Conservation (phyloP, 305 asterid species). For the Striga hermonthica region DNA sequence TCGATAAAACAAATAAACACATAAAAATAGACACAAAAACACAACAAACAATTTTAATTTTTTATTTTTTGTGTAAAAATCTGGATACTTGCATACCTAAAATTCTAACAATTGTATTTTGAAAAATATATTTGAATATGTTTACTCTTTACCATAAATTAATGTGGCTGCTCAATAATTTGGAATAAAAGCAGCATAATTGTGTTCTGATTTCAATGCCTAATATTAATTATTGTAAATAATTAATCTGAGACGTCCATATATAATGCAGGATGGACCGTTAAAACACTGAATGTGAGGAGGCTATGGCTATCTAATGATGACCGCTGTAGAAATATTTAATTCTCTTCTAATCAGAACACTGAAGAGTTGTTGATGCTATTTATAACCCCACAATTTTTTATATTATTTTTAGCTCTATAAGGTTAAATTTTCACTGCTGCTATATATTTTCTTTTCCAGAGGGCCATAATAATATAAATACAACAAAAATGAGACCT, state of each 20-base stretch:
- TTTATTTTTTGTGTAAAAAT: no score
- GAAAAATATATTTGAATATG: no score
- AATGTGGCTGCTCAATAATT: background rate
- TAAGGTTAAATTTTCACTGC: background rate
- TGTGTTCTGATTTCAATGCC: background rate
- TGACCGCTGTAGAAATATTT: background rate
- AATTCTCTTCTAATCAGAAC: conserved; percentile 9
- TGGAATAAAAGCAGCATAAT: background rate
- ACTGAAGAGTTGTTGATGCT: conserved; percentile 2
- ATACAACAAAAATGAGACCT: no score
- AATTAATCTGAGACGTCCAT: background rate
- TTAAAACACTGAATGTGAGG: background rate
- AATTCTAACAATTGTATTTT: no score
- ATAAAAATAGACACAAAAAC: no score
- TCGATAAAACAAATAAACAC: no score
- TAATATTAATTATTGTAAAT: no score
- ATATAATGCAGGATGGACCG: background rate
- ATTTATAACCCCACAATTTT: background rate
- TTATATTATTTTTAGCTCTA: background rate
- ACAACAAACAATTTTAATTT: no score
- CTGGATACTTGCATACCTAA: no score
- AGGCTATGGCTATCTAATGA: background rate
- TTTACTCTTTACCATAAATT: background rate
- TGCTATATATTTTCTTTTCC: background rate
- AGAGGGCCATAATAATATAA: background rate